These are phyloP conservation scores for Botrytis elliptica DNA, from an alignment of 2,329 filamentous ascomycete species.

Conservation along the genomic window DNA sequence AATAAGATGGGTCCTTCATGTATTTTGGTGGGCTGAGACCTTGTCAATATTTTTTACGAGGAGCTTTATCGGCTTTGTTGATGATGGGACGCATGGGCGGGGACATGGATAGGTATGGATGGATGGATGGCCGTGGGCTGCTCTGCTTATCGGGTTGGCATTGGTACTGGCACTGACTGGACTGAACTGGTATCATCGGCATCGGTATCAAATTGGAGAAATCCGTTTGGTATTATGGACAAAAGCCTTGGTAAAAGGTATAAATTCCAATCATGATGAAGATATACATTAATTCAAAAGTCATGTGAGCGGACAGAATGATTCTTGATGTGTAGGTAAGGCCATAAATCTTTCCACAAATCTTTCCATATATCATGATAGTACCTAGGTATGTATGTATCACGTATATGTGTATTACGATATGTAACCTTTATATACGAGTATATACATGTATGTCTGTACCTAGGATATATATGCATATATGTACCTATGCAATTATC, in stretches of 20 bases:
- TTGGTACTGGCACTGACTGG: neutral
- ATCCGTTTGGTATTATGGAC: neutral
- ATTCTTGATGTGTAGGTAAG: neutral
- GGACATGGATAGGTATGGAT: too few species aligned
- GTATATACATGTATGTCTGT: neutral
- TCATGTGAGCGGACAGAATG: neutral
- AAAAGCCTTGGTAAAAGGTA: neutral
- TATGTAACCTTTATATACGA: too few species aligned
- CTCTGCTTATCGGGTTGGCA: constrained; percentile 12
- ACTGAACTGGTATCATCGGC: neutral
- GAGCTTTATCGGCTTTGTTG: neutral
- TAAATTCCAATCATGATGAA: neutral
- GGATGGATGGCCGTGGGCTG: too few species aligned
- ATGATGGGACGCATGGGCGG: neutral
- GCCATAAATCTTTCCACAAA: neutral
- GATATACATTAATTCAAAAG: neutral
- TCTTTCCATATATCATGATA: neutral
- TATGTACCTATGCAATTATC: neutral
- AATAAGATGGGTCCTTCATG: constrained; percentile 9
- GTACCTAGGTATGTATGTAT: neutral
- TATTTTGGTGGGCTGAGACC: constrained; percentile 19
- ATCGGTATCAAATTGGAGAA: neutral
- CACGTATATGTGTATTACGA: neutral
- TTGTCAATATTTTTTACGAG: constrained; percentile 16
- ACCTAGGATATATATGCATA: neutral